Evolutionary conservation across 305 asterid genomes (phyloP).

Genomic region (Fraxinus nigra): DNA sequence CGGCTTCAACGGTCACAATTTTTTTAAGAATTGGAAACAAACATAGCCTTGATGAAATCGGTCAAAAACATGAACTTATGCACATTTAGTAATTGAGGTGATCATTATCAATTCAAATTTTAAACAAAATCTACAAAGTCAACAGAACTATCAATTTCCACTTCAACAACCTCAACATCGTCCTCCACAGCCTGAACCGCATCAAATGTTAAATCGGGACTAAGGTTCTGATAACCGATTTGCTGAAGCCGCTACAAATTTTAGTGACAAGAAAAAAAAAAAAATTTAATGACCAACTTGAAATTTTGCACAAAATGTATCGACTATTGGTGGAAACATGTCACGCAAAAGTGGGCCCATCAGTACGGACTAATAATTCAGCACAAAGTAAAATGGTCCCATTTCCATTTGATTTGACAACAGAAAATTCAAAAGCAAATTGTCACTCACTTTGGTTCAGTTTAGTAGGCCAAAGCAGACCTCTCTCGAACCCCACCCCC

Average conservation of each 20-base stretch:
- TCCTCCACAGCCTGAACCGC: too few species aligned
- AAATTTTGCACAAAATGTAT: not conserved
- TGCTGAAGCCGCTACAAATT: not conserved
- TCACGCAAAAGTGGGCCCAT: not conserved
- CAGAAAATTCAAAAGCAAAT: conserved; percentile 28
- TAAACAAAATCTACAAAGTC: not conserved
- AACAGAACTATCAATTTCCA: not conserved
- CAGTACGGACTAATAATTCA: not conserved
- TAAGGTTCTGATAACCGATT: not conserved
- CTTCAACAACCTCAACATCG: not conserved
- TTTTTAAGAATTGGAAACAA: too few species aligned
- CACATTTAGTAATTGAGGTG: not conserved
- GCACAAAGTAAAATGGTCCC: not conserved
- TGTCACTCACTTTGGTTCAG: conserved; percentile 20
- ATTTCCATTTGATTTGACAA: conserved; percentile 21
- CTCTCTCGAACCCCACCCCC: not conserved
- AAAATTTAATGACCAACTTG: not conserved
- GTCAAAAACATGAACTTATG: not conserved
- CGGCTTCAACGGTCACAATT: too few species aligned
- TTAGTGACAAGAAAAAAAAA: not conserved
- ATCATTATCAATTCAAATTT: not conserved
- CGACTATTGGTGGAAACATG: not conserved
- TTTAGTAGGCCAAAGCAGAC: conserved; percentile 27
- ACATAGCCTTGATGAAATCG: not conserved
- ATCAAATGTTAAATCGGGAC: not conserved